Conservation (phyloP, 129 eudicot species). For the Escallonia rubra region DNA sequence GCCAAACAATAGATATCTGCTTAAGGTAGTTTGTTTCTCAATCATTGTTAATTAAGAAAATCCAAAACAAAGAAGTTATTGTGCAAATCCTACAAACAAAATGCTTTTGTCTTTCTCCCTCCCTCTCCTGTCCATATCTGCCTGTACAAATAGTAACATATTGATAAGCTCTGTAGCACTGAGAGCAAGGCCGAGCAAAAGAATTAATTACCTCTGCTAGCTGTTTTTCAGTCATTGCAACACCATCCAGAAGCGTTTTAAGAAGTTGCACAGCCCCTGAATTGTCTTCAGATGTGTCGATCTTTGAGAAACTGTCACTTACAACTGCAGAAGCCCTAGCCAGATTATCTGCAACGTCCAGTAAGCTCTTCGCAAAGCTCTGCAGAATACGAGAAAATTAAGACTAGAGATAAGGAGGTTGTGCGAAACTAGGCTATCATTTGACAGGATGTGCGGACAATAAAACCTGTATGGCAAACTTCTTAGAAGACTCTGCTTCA, state of each 20-base stretch:
- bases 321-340: conserved; percentile 44
- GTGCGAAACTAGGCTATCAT: background rate
- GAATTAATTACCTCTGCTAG: conserved; percentile 35
- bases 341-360: conserved; percentile 77
- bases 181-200: background rate
- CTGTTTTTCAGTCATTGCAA: conserved; percentile 57
- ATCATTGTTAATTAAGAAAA: too few relatives aligned
- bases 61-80: too few relatives aligned
- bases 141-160: too few relatives aligned
- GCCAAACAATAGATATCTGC: too few relatives aligned
- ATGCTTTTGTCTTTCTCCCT: too few relatives aligned
- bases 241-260: conserved; percentile 71
- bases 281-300: conserved; percentile 38
- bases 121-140: too few relatives aligned
- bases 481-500: conserved; percentile 80
- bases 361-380: conserved; percentile 53
- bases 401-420: background rate
- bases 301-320: conserved; percentile 37
- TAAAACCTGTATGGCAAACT: conserved; percentile 85
- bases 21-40: too few relatives aligned
- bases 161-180: too few relatives aligned
- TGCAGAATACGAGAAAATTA: conserved; percentile 21
- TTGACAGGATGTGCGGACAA: background rate
- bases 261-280: conserved; percentile 48
- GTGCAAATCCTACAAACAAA: too few relatives aligned